Conservation (phyloP, 2,329 filamentous ascomycete species). For the Sclerotinia subarctica region DNA sequence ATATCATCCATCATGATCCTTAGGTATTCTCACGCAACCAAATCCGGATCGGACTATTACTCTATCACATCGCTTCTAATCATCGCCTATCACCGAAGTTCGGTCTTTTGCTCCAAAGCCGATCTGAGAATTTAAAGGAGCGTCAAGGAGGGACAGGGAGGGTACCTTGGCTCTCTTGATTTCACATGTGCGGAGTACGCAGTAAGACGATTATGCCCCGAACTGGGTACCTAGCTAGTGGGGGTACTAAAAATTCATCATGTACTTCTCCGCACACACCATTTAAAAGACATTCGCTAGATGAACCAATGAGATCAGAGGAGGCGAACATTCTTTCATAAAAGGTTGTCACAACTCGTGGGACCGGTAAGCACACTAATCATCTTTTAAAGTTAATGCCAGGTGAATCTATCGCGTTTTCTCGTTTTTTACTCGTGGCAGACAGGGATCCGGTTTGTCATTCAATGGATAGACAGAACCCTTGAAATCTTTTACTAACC, state of each 20-base stretch:
- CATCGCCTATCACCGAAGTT: not conserved
- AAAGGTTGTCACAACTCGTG: constrained; percentile 5
- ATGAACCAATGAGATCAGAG: not conserved
- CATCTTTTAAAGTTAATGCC: not conserved
- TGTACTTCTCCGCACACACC: not conserved
- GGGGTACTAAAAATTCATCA: not conserved
- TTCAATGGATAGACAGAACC: not conserved
- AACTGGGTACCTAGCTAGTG: not conserved
- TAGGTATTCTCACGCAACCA: not conserved
- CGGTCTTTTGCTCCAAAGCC: not conserved
- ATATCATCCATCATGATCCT: not conserved
- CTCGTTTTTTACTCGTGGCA: constrained; percentile 17
- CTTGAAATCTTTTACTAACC: not conserved
- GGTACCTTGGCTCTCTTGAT: not conserved
- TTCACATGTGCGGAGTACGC: not conserved
- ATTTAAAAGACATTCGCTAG: not conserved
- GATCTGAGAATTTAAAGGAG: not conserved
- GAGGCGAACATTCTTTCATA: not conserved
- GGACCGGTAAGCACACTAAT: constrained; percentile 3
- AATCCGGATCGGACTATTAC: not conserved
- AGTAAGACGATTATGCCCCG: constrained; percentile 9
- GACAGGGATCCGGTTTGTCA: not conserved
- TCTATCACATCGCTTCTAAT: not conserved
- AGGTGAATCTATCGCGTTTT: constrained; percentile 12
- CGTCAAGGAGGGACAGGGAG: too few relatives aligned